Percentiles rank a stretch among this genome's conserved stretches.
phyloP scores from a whole-genome alignment of 148 eudicot species.

The Suaeda aralocaspica region DNA sequence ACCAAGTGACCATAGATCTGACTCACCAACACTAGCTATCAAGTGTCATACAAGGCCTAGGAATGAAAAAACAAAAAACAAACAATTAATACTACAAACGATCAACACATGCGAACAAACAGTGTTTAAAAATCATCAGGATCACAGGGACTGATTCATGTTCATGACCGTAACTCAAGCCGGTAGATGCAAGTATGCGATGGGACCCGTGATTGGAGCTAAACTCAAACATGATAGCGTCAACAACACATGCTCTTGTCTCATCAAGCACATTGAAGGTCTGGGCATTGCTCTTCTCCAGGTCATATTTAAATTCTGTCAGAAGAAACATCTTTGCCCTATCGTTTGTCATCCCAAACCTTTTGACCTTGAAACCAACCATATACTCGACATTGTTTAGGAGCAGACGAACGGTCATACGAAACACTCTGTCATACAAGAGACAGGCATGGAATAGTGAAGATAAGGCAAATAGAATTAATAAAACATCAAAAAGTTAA shows the following conservation, averaged over 20 bases:
- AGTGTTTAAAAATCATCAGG: constrained; percentile 25
- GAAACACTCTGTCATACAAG: constrained; percentile 65
- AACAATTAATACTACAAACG: constrained; percentile 19
- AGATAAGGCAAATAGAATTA: no score
- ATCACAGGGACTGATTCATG: constrained; percentile 40
- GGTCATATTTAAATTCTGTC: constrained; percentile 79
- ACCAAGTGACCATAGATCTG: background rate
- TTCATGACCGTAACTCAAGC: constrained; percentile 73
- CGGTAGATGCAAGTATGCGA: constrained; percentile 86
- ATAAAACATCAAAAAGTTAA: no score
- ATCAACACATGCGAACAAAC: background rate
- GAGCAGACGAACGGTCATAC: constrained; percentile 83
- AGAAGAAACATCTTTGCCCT: constrained; percentile 41
- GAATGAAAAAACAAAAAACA: constrained; percentile 6
- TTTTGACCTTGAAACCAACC: constrained; percentile 56
- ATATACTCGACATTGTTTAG: constrained; percentile 64
- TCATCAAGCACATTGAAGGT: constrained; percentile 55
- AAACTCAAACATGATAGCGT: constrained; percentile 67
- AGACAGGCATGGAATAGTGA: no score
- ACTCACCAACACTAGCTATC: constrained; percentile 6
- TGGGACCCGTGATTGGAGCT: constrained; percentile 71
- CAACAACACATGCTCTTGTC: constrained; percentile 35
- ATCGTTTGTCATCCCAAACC: constrained; percentile 33
- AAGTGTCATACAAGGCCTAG: constrained; percentile 6
- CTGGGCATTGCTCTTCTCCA: constrained; percentile 85